Conservation (phyloP, 129 eudicot genomes). For the Helichrysum umbraculigerum region DNA sequence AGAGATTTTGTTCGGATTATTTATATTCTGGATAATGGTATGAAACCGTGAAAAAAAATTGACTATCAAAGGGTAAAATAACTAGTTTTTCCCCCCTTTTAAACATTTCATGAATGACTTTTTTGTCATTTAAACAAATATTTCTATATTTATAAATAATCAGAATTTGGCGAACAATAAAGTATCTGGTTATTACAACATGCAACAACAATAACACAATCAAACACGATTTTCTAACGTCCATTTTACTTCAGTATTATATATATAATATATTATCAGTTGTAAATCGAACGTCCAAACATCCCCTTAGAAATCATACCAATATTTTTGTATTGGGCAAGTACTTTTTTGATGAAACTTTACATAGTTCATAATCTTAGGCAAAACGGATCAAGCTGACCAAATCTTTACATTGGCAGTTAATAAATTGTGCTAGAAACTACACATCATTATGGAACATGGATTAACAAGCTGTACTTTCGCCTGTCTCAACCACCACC, state of each 20-base stretch:
- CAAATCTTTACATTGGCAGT: conserved; percentile 28
- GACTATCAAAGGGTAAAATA: no score
- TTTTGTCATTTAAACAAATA: no score
- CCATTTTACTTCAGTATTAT: not conserved
- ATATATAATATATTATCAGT: not conserved
- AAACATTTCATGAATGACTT: no score
- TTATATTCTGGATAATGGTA: no score
- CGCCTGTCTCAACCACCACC: conserved; percentile 7
- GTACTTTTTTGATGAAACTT: not conserved
- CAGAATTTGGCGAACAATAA: no score
- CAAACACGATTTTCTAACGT: not conserved
- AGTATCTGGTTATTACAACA: not conserved
- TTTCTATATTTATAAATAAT: no score
- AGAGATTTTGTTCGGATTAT: no score
- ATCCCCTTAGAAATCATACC: not conserved
- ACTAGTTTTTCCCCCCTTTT: no score
- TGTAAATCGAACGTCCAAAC: not conserved
- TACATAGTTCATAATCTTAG: not conserved
- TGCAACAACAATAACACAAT: no score
- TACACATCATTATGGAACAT: conserved; percentile 7
- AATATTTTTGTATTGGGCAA: not conserved
- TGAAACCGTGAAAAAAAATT: no score
- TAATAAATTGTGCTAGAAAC: conserved; percentile 4
- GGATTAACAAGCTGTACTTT: conserved; percentile 13
- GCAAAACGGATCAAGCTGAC: not conserved